Percentiles rank a stretch among this genome's conserved stretches.
Conservation (phyloP, 768 basidiomycete genomes). For the Leccinum sublutescens region DNA sequence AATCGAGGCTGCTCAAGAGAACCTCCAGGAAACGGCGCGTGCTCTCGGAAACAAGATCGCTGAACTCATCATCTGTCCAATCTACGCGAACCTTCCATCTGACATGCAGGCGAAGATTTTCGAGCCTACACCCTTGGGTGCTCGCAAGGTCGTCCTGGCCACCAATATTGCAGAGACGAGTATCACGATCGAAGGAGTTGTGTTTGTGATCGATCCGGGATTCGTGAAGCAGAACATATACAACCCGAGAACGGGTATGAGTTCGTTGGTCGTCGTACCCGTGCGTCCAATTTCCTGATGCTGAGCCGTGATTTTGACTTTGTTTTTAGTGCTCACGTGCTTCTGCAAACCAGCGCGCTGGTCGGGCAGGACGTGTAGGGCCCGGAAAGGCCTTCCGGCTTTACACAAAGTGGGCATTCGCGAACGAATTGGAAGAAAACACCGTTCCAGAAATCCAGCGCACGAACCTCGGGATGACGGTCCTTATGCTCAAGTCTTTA, state of each 20-base stretch:
- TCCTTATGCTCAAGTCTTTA: constrained; percentile 90
- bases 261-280: constrained; percentile 91
- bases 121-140: constrained; percentile 95
- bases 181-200: constrained; percentile 98
- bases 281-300: constrained; percentile 44
- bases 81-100: constrained; percentile 98
- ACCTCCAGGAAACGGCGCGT: constrained; percentile 90
- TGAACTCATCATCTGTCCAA: constrained; percentile 94
- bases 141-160: constrained; percentile 95
- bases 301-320: neutral
- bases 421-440: constrained; percentile 94
- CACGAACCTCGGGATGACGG: constrained; percentile 96
- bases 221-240: constrained; percentile 99
- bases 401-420: constrained; percentile 97
- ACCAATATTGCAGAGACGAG: constrained; percentile 99
- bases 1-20: constrained; percentile 97
- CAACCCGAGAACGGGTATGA: constrained; percentile 98
- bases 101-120: constrained; percentile 99
- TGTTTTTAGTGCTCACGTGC: constrained; percentile 82
- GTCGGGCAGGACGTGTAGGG: constrained; percentile 95
- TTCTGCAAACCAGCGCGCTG: constrained; percentile 95
- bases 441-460: constrained; percentile 98
- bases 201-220: constrained; percentile 98
- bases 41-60: constrained; percentile 94
- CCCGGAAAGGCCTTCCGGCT: constrained; percentile 98